These are phyloP conservation scores for Tetradesmus obliquus DNA, from an alignment of 139 green algal species.

Conservation along the genomic window DNA sequence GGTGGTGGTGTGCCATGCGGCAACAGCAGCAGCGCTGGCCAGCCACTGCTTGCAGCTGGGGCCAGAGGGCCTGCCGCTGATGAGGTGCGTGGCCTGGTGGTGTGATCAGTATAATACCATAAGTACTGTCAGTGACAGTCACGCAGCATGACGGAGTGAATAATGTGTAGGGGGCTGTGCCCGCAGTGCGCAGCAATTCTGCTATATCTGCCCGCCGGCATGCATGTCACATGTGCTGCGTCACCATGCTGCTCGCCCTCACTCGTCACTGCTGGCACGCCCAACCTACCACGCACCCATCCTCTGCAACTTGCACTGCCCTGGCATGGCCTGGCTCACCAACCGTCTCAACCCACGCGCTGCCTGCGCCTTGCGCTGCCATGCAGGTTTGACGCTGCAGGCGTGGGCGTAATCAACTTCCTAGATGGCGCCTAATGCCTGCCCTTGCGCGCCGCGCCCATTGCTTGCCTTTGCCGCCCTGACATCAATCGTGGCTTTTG, in stretches of 20 bases:
- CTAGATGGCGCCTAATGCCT: conserved; percentile 51
- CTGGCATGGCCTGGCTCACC: no score
- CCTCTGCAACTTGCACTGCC: no score
- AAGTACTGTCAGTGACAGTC: no score
- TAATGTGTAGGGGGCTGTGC: not conserved
- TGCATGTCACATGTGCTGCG: not conserved
- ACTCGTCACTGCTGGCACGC: no score
- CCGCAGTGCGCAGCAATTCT: not conserved
- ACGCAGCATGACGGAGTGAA: not conserved
- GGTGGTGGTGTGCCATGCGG: conserved; percentile 60
- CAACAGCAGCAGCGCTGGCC: conserved; percentile 58
- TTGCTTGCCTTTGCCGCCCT: no score
- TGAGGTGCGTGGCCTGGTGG: conserved; percentile 33
- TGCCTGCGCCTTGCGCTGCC: not conserved
- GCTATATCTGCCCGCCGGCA: not conserved
- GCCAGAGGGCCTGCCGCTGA: conserved; percentile 51
- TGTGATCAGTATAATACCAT: no score
- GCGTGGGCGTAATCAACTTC: conserved; percentile 82
- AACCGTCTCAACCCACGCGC: no score
- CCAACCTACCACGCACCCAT: no score
- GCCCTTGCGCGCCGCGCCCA: no score
- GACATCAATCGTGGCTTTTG: not conserved
- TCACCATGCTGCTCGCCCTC: no score
- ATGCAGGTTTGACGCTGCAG: conserved; percentile 59
- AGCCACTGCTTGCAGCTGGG: conserved; percentile 61